A percentile compares a stretch with the other conserved stretches of the same genome.
Conservation (phyloP, 169 alveolate genomes). For the Amoebophrya sp. region DNA sequence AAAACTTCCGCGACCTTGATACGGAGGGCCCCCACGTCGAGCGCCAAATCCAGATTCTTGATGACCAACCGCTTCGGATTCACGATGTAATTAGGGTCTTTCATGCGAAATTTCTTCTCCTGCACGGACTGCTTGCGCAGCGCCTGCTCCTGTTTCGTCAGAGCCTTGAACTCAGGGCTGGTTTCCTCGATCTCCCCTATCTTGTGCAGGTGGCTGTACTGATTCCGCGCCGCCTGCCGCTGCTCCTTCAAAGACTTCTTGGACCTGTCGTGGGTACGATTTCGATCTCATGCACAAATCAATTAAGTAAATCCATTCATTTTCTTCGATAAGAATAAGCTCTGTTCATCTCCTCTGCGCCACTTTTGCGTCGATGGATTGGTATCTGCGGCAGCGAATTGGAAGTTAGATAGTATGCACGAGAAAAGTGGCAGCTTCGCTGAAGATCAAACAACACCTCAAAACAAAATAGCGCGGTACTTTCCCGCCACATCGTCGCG, state of each 20-base stretch:
- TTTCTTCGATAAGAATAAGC: too few relatives aligned
- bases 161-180: background rate
- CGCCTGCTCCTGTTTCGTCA: background rate
- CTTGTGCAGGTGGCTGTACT: background rate
- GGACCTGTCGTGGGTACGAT: background rate
- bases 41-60: background rate
- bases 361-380: too few relatives aligned
- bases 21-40: background rate
- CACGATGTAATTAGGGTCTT: background rate
- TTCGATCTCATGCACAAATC: background rate
- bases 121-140: background rate
- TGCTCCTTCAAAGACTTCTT: background rate
- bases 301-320: background rate
- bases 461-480: background rate
- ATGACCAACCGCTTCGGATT: background rate
- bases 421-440: too few relatives aligned
- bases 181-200: background rate
- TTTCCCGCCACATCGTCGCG: background rate
- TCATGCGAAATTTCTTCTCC: background rate
- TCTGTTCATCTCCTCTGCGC: too few relatives aligned
- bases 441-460: too few relatives aligned
- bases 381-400: too few relatives aligned
- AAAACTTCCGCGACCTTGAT: background rate
- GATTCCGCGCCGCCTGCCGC: background rate
- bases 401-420: too few relatives aligned